Evolutionary conservation across 805 yeast species (phyloP).

Genomic region (Candida patagonica): DNA sequence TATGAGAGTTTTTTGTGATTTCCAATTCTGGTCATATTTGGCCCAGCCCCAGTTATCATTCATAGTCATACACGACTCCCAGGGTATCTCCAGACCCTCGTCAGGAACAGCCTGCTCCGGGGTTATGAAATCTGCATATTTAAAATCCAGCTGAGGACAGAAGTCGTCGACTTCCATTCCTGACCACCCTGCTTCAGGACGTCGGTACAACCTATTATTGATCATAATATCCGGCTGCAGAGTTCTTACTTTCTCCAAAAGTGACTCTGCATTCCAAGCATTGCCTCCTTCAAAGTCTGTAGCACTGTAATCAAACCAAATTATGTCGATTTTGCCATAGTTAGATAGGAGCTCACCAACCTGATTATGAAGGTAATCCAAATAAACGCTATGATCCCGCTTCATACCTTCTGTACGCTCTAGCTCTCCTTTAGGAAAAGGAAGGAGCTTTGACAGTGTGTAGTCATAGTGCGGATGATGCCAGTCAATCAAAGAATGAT

Average conservation of each 20-base stretch:
- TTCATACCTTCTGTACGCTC: conserved; percentile 4
- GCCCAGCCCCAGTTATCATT: conserved; percentile 15
- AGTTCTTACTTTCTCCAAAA: conserved; percentile 7
- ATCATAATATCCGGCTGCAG: conserved; percentile 11
- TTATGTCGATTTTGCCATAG: conserved; percentile 9
- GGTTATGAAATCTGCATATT: conserved; percentile 15
- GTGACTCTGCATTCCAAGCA: conserved; percentile 11
- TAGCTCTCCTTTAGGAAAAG: conserved; percentile 11
- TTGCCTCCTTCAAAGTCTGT: conserved; percentile 14
- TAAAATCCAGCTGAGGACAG: conserved; percentile 8
- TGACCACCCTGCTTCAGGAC: conserved; percentile 10
- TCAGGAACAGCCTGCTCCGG: conserved; percentile 14
- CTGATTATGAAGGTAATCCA: conserved; percentile 13
- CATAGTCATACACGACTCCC: conserved; percentile 14
- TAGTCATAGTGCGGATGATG: conserved; percentile 14
- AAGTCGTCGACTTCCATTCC: conserved; percentile 10
- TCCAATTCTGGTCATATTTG: conserved; percentile 10
- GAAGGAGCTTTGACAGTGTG: conserved; percentile 5
- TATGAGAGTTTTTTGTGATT: conserved; percentile 8
- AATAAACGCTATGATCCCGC: conserved; percentile 10
- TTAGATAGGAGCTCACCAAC: conserved; percentile 12
- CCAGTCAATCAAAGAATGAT: conserved; percentile 16
- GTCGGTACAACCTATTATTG: conserved; percentile 13
- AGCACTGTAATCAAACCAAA: conserved; percentile 15
- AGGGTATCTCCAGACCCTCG: conserved; percentile 5